Percentiles rank a stretch among this genome's conserved stretches.
phyloP scores from a whole-genome alignment of 2,329 filamentous ascomycete genomes.

The Cordyceps pruinosa region DNA sequence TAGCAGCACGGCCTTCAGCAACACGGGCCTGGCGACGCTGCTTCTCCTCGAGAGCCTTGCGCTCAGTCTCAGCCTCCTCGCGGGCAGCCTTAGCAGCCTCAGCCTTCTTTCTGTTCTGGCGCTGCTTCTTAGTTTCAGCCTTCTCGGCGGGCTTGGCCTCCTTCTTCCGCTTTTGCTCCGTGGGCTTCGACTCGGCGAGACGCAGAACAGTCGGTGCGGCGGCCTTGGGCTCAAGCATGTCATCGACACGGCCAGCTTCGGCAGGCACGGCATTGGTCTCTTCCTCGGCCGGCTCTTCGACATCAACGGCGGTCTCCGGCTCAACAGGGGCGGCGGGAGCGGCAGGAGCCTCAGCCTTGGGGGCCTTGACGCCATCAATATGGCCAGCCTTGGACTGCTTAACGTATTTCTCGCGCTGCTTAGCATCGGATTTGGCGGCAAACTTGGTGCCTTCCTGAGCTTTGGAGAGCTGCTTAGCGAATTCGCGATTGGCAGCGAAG shows the following conservation, averaged over 20 bases:
- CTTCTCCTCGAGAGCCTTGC: slow-evolving; percentile 70
- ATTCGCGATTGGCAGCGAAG: slow-evolving; percentile 63
- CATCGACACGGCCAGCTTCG: slow-evolving; percentile 65
- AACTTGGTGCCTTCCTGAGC: slow-evolving; percentile 64
- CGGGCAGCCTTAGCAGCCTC: slow-evolving; percentile 70
- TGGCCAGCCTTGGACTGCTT: slow-evolving; percentile 60
- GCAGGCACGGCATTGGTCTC: slow-evolving; percentile 62
- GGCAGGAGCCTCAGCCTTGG: slow-evolving; percentile 51
- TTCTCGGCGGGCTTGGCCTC: slow-evolving; percentile 56
- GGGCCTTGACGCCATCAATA: slow-evolving; percentile 33
- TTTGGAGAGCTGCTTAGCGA: slow-evolving; percentile 65
- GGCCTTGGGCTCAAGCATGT: slow-evolving; percentile 77
- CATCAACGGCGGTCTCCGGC: slow-evolving; percentile 45
- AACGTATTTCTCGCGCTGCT: slow-evolving; percentile 61
- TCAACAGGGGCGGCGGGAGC: slow-evolving; percentile 30
- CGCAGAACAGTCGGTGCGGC: slow-evolving; percentile 69
- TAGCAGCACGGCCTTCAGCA: slow-evolving; percentile 73
- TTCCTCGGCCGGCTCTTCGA: slow-evolving; percentile 75
- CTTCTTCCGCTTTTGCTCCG: slow-evolving; percentile 57
- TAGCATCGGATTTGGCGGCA: slow-evolving; percentile 45
- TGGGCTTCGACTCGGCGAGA: slow-evolving; percentile 60
- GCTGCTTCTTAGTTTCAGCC: slow-evolving; percentile 87
- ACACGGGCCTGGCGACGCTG: slow-evolving; percentile 77
- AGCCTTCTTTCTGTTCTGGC: slow-evolving; percentile 83
- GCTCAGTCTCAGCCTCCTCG: slow-evolving; percentile 71